Evolutionary conservation across 495 filamentous ascomycete genomes (phyloP).

Genomic region (Aspergillus nidulans): DNA sequence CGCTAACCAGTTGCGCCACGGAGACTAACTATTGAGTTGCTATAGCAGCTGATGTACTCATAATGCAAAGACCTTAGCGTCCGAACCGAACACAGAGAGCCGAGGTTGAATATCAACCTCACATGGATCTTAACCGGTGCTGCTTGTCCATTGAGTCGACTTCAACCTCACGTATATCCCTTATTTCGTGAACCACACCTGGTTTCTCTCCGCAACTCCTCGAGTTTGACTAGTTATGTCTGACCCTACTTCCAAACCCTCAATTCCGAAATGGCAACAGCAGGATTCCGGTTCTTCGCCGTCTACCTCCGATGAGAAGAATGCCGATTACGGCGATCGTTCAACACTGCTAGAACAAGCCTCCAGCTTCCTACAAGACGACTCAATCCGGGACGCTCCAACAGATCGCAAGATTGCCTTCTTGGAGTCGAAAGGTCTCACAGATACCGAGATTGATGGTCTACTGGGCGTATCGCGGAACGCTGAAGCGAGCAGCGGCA

Average conservation of each 20-base stretch:
- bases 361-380: constrained; percentile 72
- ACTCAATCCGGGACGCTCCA: constrained; percentile 64
- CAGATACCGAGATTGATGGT: constrained; percentile 59
- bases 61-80: too few relatives aligned
- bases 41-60: too few relatives aligned
- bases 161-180: not conserved
- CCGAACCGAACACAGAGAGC: too few relatives aligned
- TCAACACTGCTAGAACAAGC: constrained; percentile 63
- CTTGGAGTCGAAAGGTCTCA: constrained; percentile 73
- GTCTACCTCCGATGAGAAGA: constrained; percentile 27
- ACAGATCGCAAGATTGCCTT: constrained; percentile 73
- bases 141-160: not conserved
- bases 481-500: constrained; percentile 23
- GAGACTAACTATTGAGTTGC: too few relatives aligned
- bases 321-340: constrained; percentile 22
- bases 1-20: too few relatives aligned
- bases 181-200: not conserved
- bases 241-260: constrained; percentile 27
- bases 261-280: constrained; percentile 49
- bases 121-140: not conserved
- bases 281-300: constrained; percentile 27
- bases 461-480: constrained; percentile 53
- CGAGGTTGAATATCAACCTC: not conserved
- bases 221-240: constrained; percentile 29
- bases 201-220: not conserved